phyloP scores from a whole-genome alignment of 371 early-diverging fungal genomes.

The Zopfochytrium polystomum region DNA sequence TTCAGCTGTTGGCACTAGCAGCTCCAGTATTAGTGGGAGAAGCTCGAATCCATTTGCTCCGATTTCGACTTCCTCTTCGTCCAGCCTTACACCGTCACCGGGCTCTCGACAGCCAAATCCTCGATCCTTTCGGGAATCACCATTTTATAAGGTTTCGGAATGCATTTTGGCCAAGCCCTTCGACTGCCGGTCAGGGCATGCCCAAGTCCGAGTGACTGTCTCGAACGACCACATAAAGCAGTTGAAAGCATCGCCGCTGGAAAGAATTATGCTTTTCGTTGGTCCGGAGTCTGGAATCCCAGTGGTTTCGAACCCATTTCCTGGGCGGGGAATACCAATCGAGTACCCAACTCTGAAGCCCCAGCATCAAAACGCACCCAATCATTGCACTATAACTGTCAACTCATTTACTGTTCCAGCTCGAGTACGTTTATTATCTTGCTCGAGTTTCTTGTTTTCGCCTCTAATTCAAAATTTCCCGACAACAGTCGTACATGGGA shows the following conservation, averaged over 20 bases:
- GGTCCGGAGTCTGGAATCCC: slow-evolving; percentile 15
- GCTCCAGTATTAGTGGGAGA: not conserved
- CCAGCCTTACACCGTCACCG: not conserved
- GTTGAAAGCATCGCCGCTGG: not conserved
- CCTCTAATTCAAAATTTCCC: not conserved
- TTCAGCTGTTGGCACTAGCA: too few species aligned
- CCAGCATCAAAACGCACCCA: slow-evolving; percentile 14
- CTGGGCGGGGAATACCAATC: slow-evolving; percentile 15
- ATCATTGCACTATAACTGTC: slow-evolving; percentile 17
- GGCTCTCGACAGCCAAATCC: not conserved
- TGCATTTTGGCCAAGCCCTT: too few species aligned
- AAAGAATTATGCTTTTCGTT: slow-evolving; percentile 17
- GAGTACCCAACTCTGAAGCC: slow-evolving; percentile 20
- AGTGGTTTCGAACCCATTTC: slow-evolving; percentile 7
- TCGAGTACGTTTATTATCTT: slow-evolving; percentile 3
- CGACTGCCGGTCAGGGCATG: too few species aligned
- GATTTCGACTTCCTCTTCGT: not conserved
- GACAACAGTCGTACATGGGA: slow-evolving; percentile 15
- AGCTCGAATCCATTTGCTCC: not conserved
- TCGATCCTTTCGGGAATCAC: not conserved
- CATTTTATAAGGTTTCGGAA: too few species aligned
- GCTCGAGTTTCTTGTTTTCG: not conserved
- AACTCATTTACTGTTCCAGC: slow-evolving; percentile 8
- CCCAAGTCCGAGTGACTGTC: too few species aligned
- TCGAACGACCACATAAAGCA: too few species aligned